Base-by-base conservation (phyloP, 2,329 filamentous ascomycete species). In the Penicillium sp. region DNA sequence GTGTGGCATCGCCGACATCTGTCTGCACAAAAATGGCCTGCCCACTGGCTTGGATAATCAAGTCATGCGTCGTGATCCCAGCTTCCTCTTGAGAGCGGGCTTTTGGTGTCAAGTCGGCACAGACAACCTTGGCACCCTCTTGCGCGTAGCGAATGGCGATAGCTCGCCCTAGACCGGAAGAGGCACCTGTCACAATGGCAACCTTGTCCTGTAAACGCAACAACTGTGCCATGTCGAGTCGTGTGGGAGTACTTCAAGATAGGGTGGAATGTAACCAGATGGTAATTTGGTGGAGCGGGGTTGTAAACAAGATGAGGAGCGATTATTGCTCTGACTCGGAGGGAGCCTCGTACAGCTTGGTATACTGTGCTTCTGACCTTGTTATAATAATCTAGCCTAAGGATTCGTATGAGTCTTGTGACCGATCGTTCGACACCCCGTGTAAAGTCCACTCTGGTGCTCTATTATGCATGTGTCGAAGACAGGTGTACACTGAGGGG, bases 131-230 rank as follows among this genome's bases (percentile, higher is more conserved):
- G 0, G 79, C 77, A 4, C 79, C 80, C 55, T 81, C 74, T 2
- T 61, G 66, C 1, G 71, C 74, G 61, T 73, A 81, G 2, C 70
- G 73, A 1, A 80, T 60, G 0, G 79, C 69, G n/a, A 83, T 82
- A 1, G 79, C 76, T 4, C 80, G 73, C 1, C 81, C 79, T 0
- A 82, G 66, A 1, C 80, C 80, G 0, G 79, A 80, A 0, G 79
- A 81, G 1, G 77, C 70, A 11, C 81, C 81, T 0, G 81, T 82
- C 6, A 83, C 71, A 24, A 82, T 75, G 24, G 73, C 72, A 6
- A 78, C 70, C 61, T 76, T 76, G 31, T 74, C 61, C 6, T 68
- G 53, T 0, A 76, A 62, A 18, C 73, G 70, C 9, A 47, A 46
- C 24, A 50, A 46, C 11, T 36, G 18, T 11, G 33, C 13, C 41